A percentile compares a stretch with the other conserved stretches of the same genome.
These are phyloP conservation scores for Narthecium ossifragum DNA, from an alignment of 106 monocot species.

Conservation along the genomic window DNA sequence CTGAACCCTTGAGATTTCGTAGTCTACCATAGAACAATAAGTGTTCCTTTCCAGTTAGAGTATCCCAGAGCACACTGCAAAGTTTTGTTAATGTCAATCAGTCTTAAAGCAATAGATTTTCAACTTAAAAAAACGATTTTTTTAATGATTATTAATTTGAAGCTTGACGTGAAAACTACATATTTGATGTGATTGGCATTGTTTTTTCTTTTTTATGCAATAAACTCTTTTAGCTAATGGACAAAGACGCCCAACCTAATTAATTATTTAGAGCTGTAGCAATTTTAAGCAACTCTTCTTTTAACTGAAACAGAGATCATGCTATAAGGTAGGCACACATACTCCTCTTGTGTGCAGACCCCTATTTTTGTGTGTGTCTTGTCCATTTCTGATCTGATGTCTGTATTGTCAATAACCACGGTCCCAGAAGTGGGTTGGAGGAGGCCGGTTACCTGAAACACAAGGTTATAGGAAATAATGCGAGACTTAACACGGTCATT, in stretches of 20 bases:
- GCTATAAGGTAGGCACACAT: slow-evolving; percentile 20
- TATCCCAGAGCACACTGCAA: slow-evolving; percentile 84
- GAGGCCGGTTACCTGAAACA: slow-evolving; percentile 66
- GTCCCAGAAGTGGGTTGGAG: slow-evolving; percentile 53
- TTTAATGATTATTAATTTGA: no score
- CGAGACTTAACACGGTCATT: no score
- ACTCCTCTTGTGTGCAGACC: slow-evolving; percentile 84
- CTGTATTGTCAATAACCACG: slow-evolving; percentile 43
- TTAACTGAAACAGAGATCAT: no score
- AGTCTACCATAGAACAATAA: slow-evolving; percentile 73
- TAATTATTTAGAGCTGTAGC: no score
- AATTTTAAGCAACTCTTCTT: no score
- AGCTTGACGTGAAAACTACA: no score
- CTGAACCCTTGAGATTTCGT: slow-evolving; percentile 69
- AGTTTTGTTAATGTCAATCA: neutral
- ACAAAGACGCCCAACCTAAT: no score
- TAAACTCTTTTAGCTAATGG: no score
- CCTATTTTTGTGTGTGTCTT: slow-evolving; percentile 66
- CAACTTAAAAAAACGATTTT: no score
- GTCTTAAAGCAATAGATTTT: neutral
- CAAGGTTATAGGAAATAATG: no score
- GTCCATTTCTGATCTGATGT: slow-evolving; percentile 43
- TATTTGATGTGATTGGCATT: no score
- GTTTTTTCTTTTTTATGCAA: no score
- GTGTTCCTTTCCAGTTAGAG: slow-evolving; percentile 70